Base-by-base conservation (phyloP, 495 filamentous ascomycete genomes). In the Stereocaulon alpinum region DNA sequence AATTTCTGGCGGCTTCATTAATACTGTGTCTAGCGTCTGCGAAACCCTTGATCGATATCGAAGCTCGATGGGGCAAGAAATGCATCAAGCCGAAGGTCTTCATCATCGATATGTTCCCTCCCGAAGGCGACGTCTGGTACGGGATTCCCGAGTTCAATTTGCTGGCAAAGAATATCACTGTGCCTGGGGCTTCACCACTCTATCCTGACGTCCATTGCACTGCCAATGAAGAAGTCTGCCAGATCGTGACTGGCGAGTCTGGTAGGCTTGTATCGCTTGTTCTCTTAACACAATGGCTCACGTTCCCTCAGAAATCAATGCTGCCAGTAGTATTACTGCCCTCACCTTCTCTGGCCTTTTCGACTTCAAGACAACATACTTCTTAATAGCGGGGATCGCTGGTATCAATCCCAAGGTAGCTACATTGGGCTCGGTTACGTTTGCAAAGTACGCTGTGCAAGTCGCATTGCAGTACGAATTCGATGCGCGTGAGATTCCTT, bases 401-500 rank as follows among this genome's bases (percentile, higher is more conserved):
- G 86, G 87, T 24, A 73, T 89, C 51, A 88, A 80, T 67, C 87
- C 87, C 2, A 78, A 86, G 65, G 68, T 78, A 9, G 80, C 75
- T 22, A 88, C 85, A 6, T 74, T 82, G 11, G 77, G 76, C 45
- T 76, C 76, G 34, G 85, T 86, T 15, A 82, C 81, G 1, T 85
- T 91, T 67, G 78, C 82, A 20, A 77, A 78, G 6, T 91, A 81
- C 62, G 81, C 83, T 3, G 75, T 89, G 18, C 86, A 89, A 60
- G 85, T 88, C 1, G 86, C 81, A 0, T 71, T 88, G 53, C 86
- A 89, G 68, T 86, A 88, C 61, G 86, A 89, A 67, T 80, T 90
- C 55, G 85, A 88, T 64, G 75, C 78, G 5, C 81, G 86, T 14
- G 84, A 89, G 69, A 84, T 87, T 43, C 81, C 84, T 4, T 65